Conservation (phyloP, 2,329 filamentous ascomycete genomes). For the Aureobasidium subglaciale region DNA sequence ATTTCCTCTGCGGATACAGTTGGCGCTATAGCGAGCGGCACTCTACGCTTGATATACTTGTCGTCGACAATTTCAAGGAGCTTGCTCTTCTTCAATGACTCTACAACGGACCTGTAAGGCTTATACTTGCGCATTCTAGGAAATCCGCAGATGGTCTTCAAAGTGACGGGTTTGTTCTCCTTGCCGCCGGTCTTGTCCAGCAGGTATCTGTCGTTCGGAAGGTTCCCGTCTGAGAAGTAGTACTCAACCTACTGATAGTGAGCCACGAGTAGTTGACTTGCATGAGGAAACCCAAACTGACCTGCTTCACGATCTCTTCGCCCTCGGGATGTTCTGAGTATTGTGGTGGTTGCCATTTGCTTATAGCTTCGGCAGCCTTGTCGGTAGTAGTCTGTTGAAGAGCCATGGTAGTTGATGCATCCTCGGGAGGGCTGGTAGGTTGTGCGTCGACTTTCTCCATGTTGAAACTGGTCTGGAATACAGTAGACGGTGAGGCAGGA, state of each 20-base stretch:
- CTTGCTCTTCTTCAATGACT: constrained; percentile 35
- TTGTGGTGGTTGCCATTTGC: neutral
- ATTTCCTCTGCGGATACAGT: constrained; percentile 20
- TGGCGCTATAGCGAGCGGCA: constrained; percentile 28
- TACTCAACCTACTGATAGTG: constrained; percentile 35
- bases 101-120: constrained; percentile 31
- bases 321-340: constrained; percentile 18
- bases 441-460: neutral
- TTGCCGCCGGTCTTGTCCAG: constrained; percentile 34
- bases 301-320: constrained; percentile 20
- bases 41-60: constrained; percentile 37
- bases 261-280: neutral
- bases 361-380: neutral
- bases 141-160: constrained; percentile 39
- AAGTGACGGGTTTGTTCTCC: constrained; percentile 37
- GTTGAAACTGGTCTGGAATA: no score
- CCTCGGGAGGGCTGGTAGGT: neutral
- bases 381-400: neutral
- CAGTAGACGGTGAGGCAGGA: neutral
- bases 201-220: constrained; percentile 36
- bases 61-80: constrained; percentile 35
- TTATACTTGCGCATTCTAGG: constrained; percentile 41
- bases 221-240: constrained; percentile 45
- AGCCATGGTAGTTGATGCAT: neutral
- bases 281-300: neutral